phyloP scores from a whole-genome alignment of 2,329 filamentous ascomycete species.

The Colletotrichum orbiculare region DNA sequence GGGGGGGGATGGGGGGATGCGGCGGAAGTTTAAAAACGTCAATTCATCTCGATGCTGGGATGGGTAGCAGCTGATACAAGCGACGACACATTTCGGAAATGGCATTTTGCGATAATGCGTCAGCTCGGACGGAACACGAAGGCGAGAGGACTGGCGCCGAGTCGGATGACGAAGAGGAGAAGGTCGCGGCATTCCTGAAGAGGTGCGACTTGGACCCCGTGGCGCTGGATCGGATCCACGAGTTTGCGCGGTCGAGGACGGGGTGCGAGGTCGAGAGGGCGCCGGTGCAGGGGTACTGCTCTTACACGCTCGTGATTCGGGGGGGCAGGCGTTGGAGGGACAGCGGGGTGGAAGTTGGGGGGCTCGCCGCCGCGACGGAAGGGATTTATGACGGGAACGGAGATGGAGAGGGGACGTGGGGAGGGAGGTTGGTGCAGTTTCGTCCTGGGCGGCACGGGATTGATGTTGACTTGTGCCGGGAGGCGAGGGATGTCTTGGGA shows the following conservation, averaged over 20 bases:
- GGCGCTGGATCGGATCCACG: conserved; percentile 35
- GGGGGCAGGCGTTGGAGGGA: conserved; percentile 37
- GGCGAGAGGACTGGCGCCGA: background rate
- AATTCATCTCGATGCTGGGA: background rate
- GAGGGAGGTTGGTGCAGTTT: conserved; percentile 56
- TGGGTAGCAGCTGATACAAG: background rate
- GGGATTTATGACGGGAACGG: background rate
- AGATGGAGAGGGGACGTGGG: conserved; percentile 38
- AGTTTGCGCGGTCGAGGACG: conserved; percentile 43
- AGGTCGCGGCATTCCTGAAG: conserved; percentile 20
- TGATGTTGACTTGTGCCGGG: conserved; percentile 49
- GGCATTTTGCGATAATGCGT: background rate
- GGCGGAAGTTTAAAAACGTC: background rate
- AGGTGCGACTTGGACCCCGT: conserved; percentile 2
- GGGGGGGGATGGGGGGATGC: background rate
- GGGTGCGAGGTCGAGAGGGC: conserved; percentile 44
- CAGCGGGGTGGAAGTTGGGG: background rate
- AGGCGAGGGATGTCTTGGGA: conserved; percentile 54
- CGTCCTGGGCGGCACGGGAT: conserved; percentile 56
- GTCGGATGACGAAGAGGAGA: conserved; percentile 3
- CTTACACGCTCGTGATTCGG: conserved; percentile 58
- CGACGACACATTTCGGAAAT: background rate
- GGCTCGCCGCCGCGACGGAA: too few species aligned
- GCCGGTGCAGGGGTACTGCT: conserved; percentile 62
- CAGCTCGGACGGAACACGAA: background rate